These are phyloP conservation scores for Closterium sp. DNA, from an alignment of 139 green algal genomes.

Conservation along the genomic window DNA sequence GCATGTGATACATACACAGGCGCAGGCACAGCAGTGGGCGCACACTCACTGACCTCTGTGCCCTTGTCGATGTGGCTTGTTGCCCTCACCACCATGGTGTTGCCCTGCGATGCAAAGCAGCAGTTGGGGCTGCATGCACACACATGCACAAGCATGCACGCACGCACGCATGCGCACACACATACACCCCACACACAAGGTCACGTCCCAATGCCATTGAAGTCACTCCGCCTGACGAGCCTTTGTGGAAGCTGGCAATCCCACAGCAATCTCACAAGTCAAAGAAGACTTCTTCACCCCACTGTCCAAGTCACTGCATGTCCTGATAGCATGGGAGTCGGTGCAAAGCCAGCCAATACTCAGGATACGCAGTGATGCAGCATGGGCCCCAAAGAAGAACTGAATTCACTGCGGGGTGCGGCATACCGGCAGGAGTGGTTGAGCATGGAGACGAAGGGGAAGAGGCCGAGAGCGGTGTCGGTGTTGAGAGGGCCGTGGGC, in stretches of 20 bases:
- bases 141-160: not conserved
- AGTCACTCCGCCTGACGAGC: too few species aligned
- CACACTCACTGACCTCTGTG: not conserved
- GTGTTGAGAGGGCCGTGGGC: slow-evolving; percentile 11
- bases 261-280: too few species aligned
- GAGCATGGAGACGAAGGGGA: slow-evolving; percentile 14
- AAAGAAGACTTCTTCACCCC: too few species aligned
- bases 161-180: not conserved
- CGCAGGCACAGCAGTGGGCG: not conserved
- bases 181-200: not conserved
- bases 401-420: too few species aligned
- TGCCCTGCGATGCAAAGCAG: not conserved
- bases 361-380: too few species aligned
- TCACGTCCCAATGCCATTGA: not conserved
- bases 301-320: too few species aligned
- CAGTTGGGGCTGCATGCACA: not conserved
- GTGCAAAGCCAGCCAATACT: too few species aligned
- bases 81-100: not conserved
- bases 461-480: not conserved
- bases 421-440: slow-evolving; percentile 14
- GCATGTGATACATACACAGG: not conserved
- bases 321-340: too few species aligned
- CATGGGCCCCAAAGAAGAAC: too few species aligned
- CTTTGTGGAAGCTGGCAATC: too few species aligned
- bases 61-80: not conserved